phyloP scores from a whole-genome alignment of 768 basidiomycete genomes.

The Boletellus emodensis region DNA sequence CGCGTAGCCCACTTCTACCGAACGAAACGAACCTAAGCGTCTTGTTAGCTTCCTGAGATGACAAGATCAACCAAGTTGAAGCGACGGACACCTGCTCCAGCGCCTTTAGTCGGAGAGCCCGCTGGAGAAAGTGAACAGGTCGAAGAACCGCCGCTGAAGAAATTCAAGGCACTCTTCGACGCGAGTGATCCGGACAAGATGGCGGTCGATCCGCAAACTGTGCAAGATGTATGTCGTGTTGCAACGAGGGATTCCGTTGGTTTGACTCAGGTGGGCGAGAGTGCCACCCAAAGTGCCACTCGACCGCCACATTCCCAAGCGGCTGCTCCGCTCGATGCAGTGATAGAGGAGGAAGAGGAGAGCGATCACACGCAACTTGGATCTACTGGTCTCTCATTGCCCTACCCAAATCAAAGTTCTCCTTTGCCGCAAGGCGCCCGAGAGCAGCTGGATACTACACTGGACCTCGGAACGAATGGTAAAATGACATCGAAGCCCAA shows the following conservation, averaged over 20 bases:
- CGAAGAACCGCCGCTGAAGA: constrained; percentile 59
- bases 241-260: constrained; percentile 12
- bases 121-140: constrained; percentile 12
- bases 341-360: constrained; percentile 54
- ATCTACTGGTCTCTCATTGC: background rate
- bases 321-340: constrained; percentile 28
- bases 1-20: background rate
- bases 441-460: background rate
- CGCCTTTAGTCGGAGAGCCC: constrained; percentile 16
- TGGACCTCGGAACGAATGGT: constrained; percentile 26
- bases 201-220: constrained; percentile 21
- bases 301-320: constrained; percentile 7
- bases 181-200: constrained; percentile 51
- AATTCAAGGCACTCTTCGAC: constrained; percentile 69
- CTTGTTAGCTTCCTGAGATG: constrained; percentile 38
- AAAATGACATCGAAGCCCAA: constrained; percentile 9
- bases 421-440: background rate
- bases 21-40: background rate
- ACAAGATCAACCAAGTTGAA: constrained; percentile 45
- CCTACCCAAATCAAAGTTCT: constrained; percentile 1
- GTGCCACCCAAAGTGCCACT: constrained; percentile 27
- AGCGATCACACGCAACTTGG: constrained; percentile 11
- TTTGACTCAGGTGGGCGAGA: constrained; percentile 15
- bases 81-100: constrained; percentile 44
- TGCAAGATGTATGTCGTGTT: constrained; percentile 10